phyloP scores from a whole-genome alignment of 2,329 filamentous ascomycete species.

The Aspergillus cejpii region DNA sequence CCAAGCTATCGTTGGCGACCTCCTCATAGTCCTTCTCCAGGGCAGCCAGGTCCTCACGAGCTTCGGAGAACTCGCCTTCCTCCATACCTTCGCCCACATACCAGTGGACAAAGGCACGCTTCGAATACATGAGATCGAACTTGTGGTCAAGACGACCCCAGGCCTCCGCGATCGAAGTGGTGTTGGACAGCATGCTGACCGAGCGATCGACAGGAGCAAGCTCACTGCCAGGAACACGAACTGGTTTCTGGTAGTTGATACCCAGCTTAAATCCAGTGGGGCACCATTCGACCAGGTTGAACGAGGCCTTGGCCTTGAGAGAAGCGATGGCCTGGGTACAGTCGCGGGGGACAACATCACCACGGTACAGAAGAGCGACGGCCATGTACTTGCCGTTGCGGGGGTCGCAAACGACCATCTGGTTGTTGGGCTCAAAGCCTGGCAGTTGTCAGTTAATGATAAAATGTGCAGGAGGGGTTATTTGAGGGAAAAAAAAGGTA shows the following conservation, averaged over 20 bases:
- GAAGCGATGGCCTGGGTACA: constrained; percentile 53
- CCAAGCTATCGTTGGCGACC: constrained; percentile 64
- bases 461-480: not conserved
- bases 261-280: constrained; percentile 64
- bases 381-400: constrained; percentile 65
- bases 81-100: constrained; percentile 87
- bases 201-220: constrained; percentile 50
- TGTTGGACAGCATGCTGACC: constrained; percentile 61
- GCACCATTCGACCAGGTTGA: constrained; percentile 64
- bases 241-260: constrained; percentile 59
- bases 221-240: constrained; percentile 48
- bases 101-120: constrained; percentile 65
- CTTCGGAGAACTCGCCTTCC: constrained; percentile 83
- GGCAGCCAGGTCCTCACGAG: constrained; percentile 76
- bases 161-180: constrained; percentile 59
- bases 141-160: constrained; percentile 61
- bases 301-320: constrained; percentile 58
- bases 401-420: constrained; percentile 64
- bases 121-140: constrained; percentile 64
- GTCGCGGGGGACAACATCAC: constrained; percentile 59
- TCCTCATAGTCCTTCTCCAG: constrained; percentile 84
- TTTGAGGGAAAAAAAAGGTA: not conserved
- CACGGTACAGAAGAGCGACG: constrained; percentile 59
- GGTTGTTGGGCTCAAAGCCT: constrained; percentile 62
- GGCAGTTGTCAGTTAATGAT: constrained; percentile 11